phyloP scores from a whole-genome alignment of 1,284 basidiomycete species.

The Rhodotorula sp. region DNA sequence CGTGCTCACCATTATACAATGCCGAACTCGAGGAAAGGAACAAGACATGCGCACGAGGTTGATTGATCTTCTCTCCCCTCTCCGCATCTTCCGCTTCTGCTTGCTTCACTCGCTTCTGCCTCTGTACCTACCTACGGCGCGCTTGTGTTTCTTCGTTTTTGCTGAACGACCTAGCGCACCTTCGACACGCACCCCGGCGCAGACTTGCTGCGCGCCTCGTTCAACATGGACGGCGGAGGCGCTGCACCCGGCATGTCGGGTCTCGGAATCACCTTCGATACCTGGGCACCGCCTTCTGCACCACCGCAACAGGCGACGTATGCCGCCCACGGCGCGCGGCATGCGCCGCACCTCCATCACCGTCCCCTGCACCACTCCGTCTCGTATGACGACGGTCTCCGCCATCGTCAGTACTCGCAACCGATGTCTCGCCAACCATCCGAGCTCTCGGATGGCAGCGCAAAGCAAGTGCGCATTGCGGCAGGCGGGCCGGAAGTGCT shows the following conservation, averaged over 20 bases:
- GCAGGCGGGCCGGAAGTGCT: slow-evolving; percentile 26
- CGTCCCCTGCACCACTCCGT: slow-evolving; percentile 25
- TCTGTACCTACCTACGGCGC: too few relatives aligned
- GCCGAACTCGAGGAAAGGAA: too few relatives aligned
- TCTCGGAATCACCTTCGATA: slow-evolving; percentile 37
- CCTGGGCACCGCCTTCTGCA: slow-evolving; percentile 34
- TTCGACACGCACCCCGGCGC: too few relatives aligned
- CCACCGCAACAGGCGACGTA: neutral
- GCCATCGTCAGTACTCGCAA: neutral
- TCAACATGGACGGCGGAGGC: neutral
- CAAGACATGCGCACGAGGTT: too few relatives aligned
- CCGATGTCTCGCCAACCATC: slow-evolving; percentile 8
- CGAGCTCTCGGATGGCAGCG: neutral
- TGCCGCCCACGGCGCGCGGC: neutral
- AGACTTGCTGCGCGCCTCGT: neutral
- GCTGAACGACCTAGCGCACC: too few relatives aligned
- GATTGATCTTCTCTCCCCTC: too few relatives aligned
- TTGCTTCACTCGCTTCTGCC: too few relatives aligned
- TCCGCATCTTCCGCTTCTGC: too few relatives aligned
- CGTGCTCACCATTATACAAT: too few relatives aligned
- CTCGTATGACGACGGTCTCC: slow-evolving; percentile 31
- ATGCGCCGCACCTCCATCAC: neutral
- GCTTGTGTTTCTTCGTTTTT: too few relatives aligned
- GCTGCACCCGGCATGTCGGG: slow-evolving; percentile 21
- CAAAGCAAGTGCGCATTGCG: slow-evolving; percentile 23